A percentile compares a stretch with the other conserved stretches of the same genome.
Conservation (phyloP, 2,329 filamentous ascomycete genomes). For the Exophiala bonariae region DNA sequence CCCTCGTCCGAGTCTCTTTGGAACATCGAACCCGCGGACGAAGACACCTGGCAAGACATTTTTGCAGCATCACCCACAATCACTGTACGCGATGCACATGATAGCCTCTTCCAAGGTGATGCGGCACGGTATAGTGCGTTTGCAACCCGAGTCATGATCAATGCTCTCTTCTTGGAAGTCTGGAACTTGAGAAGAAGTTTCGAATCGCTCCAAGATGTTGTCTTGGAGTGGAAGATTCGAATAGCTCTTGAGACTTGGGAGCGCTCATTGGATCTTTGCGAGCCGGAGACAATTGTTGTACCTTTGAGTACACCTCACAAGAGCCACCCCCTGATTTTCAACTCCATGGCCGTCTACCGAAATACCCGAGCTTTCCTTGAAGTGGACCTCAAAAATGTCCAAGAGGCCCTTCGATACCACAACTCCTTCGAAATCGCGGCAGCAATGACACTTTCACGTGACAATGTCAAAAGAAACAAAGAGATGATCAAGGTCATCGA, state of each 20-base stretch:
- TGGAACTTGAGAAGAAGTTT: constrained; percentile 99
- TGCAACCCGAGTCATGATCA: constrained; percentile 97
- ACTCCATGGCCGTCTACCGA: constrained; percentile 94
- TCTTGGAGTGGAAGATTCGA: constrained; percentile 96
- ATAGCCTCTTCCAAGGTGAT: constrained; percentile 93
- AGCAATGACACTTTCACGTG: constrained; percentile 90
- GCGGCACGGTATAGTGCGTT: constrained; percentile 91
- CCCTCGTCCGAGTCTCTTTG: constrained; percentile 92
- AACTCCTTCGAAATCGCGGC: constrained; percentile 96
- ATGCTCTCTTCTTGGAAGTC: constrained; percentile 94
- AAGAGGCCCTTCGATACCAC: constrained; percentile 95
- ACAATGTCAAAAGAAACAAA: constrained; percentile 89
- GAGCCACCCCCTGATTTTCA: constrained; percentile 94
- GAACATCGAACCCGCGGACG: constrained; percentile 80
- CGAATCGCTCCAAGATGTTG: constrained; percentile 94
- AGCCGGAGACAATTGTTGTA: constrained; percentile 84
- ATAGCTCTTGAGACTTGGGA: constrained; percentile 98
- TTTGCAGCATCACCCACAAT: constrained; percentile 70
- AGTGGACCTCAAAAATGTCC: constrained; percentile 92
- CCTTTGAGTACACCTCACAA: constrained; percentile 93
- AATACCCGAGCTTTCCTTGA: constrained; percentile 90
- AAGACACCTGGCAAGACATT: constrained; percentile 79
- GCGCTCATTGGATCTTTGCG: constrained; percentile 88
- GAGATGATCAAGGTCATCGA: constrained; percentile 99
- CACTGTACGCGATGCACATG: constrained; percentile 91